Evolutionary conservation across 2,329 filamentous ascomycete species (phyloP).

Genomic region (Cladosporium sp.): DNA sequence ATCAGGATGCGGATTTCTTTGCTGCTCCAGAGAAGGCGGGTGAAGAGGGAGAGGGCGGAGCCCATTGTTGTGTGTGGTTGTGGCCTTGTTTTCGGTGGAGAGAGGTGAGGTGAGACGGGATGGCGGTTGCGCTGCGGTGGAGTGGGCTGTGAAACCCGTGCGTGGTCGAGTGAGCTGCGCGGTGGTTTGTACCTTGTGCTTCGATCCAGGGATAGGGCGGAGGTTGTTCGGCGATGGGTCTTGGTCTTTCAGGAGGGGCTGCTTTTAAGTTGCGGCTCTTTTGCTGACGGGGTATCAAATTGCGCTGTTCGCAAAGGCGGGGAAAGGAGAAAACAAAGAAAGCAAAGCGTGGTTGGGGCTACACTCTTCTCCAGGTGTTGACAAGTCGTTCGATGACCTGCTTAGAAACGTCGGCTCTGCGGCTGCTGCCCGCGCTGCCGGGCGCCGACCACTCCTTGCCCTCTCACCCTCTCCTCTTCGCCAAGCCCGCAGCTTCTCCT

Average conservation of each 20-base stretch:
- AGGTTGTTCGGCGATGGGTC: no score
- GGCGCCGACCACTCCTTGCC: neutral
- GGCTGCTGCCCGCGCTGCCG: no score
- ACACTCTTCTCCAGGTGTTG: neutral
- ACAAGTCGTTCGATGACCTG: neutral
- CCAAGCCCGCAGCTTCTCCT: neutral
- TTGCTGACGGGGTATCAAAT: no score
- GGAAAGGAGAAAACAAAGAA: no score
- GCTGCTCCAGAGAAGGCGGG: slow-evolving; percentile 79
- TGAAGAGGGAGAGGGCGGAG: slow-evolving; percentile 50
- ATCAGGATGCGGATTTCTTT: slow-evolving; percentile 92
- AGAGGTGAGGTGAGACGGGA: neutral
- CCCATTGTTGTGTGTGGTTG: slow-evolving; percentile 40
- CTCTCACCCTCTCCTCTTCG: neutral
- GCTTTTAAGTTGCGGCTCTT: no score
- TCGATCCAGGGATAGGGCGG: neutral
- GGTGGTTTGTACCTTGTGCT: neutral
- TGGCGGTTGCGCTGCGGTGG: neutral
- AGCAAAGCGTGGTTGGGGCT: no score
- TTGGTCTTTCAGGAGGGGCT: no score
- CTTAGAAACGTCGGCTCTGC: neutral
- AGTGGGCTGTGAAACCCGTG: no score
- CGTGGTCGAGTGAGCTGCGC: no score
- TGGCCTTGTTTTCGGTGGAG: neutral
- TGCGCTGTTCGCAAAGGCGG: no score